These are phyloP conservation scores for Claviceps humidiphila DNA, from an alignment of 2,329 filamentous ascomycete species.

Conservation along the genomic window DNA sequence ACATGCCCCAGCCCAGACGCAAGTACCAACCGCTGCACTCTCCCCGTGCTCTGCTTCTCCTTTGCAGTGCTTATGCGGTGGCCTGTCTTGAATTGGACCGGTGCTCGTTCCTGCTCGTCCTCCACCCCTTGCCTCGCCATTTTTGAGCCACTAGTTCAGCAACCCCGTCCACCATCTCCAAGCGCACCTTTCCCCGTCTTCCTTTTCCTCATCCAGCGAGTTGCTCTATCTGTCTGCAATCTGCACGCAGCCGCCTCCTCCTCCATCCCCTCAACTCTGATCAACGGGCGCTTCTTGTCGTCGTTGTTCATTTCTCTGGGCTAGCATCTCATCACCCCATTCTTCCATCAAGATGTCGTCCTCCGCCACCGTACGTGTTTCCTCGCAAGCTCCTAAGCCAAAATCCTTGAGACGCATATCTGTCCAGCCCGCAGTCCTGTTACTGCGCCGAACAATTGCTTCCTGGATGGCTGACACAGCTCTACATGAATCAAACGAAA, in stretches of 20 bases:
- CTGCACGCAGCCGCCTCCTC: conserved; percentile 4
- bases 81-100: neutral
- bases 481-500: neutral
- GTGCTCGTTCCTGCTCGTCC: conserved; percentile 6
- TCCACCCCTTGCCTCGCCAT: conserved; percentile 2
- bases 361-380: conserved; percentile 9
- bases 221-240: conserved; percentile 4
- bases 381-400: conserved; percentile 2
- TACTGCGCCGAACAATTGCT: conserved; percentile 2
- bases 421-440: neutral
- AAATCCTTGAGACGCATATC: neutral
- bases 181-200: conserved; percentile 4
- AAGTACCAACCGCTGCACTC: neutral
- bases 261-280: conserved; percentile 3
- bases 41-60: neutral
- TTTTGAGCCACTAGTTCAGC: conserved; percentile 2
- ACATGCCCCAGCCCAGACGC: neutral
- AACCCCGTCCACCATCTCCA: conserved; percentile 6
- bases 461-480: conserved; percentile 5
- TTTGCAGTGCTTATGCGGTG: neutral
- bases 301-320: conserved; percentile 6
- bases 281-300: conserved; percentile 8
- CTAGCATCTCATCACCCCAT: conserved; percentile 3
- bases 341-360: conserved; percentile 14
- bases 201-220: conserved; percentile 7